phyloP scores from a whole-genome alignment of 2,329 filamentous ascomycete species.

The Monilinia fructigena region DNA sequence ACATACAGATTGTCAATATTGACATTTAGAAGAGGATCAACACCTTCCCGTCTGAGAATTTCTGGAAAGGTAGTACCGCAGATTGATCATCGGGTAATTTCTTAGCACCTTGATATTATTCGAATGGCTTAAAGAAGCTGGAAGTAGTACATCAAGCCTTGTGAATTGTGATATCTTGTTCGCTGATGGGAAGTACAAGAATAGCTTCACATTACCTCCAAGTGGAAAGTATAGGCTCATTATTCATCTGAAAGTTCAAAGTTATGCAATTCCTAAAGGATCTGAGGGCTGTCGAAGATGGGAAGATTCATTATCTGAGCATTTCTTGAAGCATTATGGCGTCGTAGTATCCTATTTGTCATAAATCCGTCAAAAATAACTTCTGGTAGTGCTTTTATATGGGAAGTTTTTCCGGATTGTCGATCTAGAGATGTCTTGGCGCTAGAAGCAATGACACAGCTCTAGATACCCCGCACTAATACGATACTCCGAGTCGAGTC shows the following conservation, averaged over 20 bases:
- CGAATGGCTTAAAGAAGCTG: neutral
- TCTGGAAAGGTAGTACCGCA: neutral
- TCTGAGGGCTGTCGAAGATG: neutral
- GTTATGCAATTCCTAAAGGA: neutral
- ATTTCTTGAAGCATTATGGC: neutral
- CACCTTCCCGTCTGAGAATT: neutral
- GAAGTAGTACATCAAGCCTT: neutral
- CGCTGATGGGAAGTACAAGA: neutral
- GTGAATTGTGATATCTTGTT: neutral
- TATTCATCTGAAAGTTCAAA: neutral
- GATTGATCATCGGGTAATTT: neutral
- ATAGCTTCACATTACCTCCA: neutral
- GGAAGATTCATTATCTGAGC: too few species aligned
- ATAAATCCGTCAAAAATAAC: neutral
- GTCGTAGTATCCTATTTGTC: neutral
- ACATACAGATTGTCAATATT: neutral
- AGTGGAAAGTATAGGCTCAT: neutral
- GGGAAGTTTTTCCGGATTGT: neutral
- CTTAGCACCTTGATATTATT: neutral
- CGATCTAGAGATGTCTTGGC: too few species aligned
- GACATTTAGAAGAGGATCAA: too few species aligned
- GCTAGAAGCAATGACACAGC: too few species aligned
- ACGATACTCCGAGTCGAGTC: neutral
- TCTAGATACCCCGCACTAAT: too few species aligned
- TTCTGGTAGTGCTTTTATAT: too few species aligned